Conservation (phyloP, 306 rosid genomes). For the Inga leiocalycina region DNA sequence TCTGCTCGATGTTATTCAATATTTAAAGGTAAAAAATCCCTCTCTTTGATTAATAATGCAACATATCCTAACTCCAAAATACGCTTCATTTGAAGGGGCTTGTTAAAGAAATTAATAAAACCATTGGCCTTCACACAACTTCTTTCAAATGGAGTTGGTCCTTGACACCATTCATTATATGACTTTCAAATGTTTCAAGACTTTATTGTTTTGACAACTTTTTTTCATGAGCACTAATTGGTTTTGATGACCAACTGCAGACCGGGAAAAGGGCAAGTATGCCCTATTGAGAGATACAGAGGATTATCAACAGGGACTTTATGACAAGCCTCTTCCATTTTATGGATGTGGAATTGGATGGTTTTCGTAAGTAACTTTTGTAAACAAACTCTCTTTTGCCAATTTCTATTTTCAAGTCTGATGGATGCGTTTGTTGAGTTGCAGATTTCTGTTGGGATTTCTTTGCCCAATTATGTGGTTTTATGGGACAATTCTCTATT, state of each 20-base stretch:
- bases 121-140: not conserved
- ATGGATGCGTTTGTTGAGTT: constrained; percentile 30
- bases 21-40: constrained; percentile 59
- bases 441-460: constrained; percentile 87
- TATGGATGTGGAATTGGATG: constrained; percentile 96
- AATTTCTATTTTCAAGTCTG: constrained; percentile 30
- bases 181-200: not conserved
- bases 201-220: constrained; percentile 15
- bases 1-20: constrained; percentile 69
- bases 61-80: constrained; percentile 5
- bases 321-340: constrained; percentile 91
- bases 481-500: constrained; percentile 82
- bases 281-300: constrained; percentile 69
- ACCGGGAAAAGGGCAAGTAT: constrained; percentile 68
- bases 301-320: constrained; percentile 71
- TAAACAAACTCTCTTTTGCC: not conserved
- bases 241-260: constrained; percentile 48
- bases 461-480: constrained; percentile 83
- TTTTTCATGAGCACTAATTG: constrained; percentile 39
- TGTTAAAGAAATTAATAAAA: constrained; percentile 2
- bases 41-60: not conserved
- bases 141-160: not conserved
- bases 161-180: not conserved
- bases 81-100: not conserved
- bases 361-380: constrained; percentile 80